Conservation (phyloP, 306 rosid species). For the Rosa chinensis region DNA sequence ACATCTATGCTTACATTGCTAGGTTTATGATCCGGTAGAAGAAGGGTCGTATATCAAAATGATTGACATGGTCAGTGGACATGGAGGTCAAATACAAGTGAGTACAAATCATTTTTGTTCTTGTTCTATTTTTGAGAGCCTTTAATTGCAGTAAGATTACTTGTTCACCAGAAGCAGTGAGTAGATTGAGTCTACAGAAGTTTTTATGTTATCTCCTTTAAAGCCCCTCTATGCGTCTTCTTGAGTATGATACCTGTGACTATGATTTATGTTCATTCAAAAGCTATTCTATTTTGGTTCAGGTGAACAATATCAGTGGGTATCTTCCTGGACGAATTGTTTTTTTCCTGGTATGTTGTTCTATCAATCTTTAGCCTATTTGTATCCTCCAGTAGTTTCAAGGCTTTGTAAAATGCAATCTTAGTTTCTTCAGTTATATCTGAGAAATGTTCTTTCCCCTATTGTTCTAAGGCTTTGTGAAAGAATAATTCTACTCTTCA, state of each 20-base stretch:
- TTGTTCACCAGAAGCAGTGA: not conserved
- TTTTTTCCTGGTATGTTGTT: slow-evolving; percentile 82
- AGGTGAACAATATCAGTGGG: slow-evolving; percentile 99
- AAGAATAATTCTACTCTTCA: not conserved
- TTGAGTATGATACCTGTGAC: not conserved
- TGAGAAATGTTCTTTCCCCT: not conserved
- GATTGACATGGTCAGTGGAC: slow-evolving; percentile 97
- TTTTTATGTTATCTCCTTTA: not conserved
- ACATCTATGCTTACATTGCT: slow-evolving; percentile 28
- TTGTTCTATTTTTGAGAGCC: not conserved
- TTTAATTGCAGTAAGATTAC: not conserved
- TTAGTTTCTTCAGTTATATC: not conserved
- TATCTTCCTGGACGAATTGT: slow-evolving; percentile 99
- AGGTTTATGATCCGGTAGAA: slow-evolving; percentile 93
- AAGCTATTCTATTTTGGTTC: slow-evolving; percentile 32
- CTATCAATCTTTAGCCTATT: slow-evolving; percentile 8
- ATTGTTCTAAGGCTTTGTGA: not conserved
- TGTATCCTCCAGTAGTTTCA: not conserved
- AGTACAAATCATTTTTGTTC: slow-evolving; percentile 33
- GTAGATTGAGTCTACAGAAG: not conserved
- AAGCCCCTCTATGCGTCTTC: slow-evolving; percentile 21
- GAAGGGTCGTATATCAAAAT: slow-evolving; percentile 99
- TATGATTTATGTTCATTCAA: slow-evolving; percentile 19
- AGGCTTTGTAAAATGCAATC: slow-evolving; percentile 9
- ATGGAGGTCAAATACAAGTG: slow-evolving; percentile 97